A percentile compares a stretch with the other conserved stretches of the same genome.
phyloP scores from a whole-genome alignment of 371 early-diverging fungal genomes.

The Rhizomucor pusillus region DNA sequence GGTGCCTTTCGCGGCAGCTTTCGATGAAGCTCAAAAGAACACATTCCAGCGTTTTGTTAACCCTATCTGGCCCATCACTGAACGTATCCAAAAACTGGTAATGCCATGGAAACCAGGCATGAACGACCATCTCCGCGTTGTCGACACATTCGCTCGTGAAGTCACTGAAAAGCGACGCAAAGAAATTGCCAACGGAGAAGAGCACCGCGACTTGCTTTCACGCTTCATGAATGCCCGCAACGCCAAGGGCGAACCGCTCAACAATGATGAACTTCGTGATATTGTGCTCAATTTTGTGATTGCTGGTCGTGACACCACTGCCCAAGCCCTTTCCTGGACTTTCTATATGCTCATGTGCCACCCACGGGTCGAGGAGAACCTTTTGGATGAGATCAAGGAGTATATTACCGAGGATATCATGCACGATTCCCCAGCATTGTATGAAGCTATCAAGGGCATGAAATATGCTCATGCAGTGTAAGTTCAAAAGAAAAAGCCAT shows the following conservation, averaged over 20 bases:
- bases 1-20: constrained; percentile 52
- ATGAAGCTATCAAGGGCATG: constrained; percentile 48
- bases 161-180: constrained; percentile 40
- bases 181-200: constrained; percentile 18
- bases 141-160: constrained; percentile 45
- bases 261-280: constrained; percentile 55
- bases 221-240: constrained; percentile 57
- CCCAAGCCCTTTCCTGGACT: constrained; percentile 72
- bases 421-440: constrained; percentile 27
- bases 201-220: constrained; percentile 49
- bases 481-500: constrained; percentile 28
- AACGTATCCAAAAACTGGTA: constrained; percentile 13
- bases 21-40: constrained; percentile 46
- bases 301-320: constrained; percentile 70
- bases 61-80: constrained; percentile 37
- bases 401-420: constrained; percentile 27
- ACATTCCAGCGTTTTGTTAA: constrained; percentile 38
- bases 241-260: constrained; percentile 46
- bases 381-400: constrained; percentile 59
- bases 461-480: constrained; percentile 59
- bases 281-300: constrained; percentile 70
- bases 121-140: constrained; percentile 30
- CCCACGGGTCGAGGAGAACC: constrained; percentile 49
- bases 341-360: constrained; percentile 58
- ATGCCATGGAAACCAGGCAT: constrained; percentile 22